Conservation (phyloP, 257 asterid species). For the Solanum corneliomulleri region DNA sequence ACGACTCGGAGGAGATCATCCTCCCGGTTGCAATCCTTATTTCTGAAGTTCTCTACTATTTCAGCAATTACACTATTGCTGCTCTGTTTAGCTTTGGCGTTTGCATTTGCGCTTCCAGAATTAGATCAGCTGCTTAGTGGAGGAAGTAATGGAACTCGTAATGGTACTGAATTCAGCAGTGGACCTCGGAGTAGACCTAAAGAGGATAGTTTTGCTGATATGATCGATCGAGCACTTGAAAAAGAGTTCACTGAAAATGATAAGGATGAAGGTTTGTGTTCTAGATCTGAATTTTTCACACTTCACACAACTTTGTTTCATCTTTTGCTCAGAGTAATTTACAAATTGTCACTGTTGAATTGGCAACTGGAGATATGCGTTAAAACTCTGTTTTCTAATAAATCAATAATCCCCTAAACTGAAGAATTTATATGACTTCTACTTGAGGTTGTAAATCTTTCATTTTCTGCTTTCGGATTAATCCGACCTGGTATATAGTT, state of each 20-base stretch:
- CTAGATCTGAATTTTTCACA: constrained; percentile 25
- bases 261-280: constrained; percentile 58
- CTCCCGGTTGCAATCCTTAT: constrained; percentile 7
- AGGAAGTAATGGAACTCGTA: not conserved
- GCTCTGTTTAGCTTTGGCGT: constrained; percentile 5
- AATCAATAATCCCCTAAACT: not conserved
- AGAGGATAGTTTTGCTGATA: constrained; percentile 86
- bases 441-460: not conserved
- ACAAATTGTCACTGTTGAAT: not conserved
- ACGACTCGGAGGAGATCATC: constrained; percentile 29
- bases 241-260: constrained; percentile 91
- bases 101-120: constrained; percentile 23
- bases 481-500: not conserved
- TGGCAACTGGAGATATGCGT: not conserved
- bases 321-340: not conserved
- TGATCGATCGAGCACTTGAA: constrained; percentile 92
- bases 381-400: not conserved
- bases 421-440: not conserved
- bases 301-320: not conserved
- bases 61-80: constrained; percentile 4
- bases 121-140: constrained; percentile 20
- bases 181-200: constrained; percentile 37
- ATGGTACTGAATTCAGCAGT: constrained; percentile 19
- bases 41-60: not conserved
- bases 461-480: not conserved